Conservation (phyloP, 371 early-diverging fungal species). For the Mortierella sp. region DNA sequence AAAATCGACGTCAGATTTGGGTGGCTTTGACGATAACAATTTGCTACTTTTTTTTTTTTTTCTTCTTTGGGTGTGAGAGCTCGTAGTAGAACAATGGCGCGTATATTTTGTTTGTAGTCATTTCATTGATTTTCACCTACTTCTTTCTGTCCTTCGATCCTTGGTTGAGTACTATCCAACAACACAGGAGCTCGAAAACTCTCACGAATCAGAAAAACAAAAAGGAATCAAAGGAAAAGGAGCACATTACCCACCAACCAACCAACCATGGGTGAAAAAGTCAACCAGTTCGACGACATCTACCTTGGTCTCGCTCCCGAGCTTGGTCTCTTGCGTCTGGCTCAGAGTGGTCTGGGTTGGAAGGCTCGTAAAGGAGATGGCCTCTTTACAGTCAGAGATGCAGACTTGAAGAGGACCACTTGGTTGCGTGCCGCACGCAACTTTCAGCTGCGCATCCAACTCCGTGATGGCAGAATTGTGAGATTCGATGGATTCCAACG, state of each 20-base stretch:
- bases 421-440: conserved; percentile 90
- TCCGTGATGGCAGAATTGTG: conserved; percentile 76
- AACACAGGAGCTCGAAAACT: not conserved
- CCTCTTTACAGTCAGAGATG: conserved; percentile 74
- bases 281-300: conserved; percentile 59
- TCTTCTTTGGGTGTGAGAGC: not conserved
- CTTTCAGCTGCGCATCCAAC: conserved; percentile 82
- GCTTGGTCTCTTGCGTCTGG: conserved; percentile 78
- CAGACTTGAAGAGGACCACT: conserved; percentile 74
- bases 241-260: not conserved
- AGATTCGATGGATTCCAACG: conserved; percentile 92
- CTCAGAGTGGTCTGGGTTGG: conserved; percentile 88
- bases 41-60: not conserved
- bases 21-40: not conserved
- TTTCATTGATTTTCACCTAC: not conserved
- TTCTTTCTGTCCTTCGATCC: not conserved
- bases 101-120: not conserved
- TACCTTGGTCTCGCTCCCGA: conserved; percentile 58
- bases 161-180: not conserved
- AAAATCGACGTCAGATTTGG: not conserved
- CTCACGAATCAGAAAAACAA: not conserved
- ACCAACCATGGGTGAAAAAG: conserved; percentile 36
- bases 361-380: conserved; percentile 68
- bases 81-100: not conserved
- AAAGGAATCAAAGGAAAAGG: not conserved